These are phyloP conservation scores for Diaporthe sp. DNA, from an alignment of 2,329 filamentous ascomycete species.

Conservation along the genomic window DNA sequence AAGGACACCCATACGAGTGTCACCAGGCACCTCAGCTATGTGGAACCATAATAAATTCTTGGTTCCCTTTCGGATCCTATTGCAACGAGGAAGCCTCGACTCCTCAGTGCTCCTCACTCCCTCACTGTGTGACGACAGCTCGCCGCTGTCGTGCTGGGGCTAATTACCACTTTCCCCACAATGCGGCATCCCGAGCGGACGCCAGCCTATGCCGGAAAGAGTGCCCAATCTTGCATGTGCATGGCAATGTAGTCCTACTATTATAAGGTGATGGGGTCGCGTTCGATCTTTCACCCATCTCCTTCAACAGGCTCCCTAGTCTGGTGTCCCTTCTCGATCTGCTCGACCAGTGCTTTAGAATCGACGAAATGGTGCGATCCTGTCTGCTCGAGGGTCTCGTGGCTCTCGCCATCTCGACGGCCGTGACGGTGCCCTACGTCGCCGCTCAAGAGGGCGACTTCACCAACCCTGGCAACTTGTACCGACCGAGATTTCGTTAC, in stretches of 20 bases:
- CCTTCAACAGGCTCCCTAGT: not conserved
- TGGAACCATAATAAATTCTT: not conserved
- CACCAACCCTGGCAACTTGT: conserved; percentile 16
- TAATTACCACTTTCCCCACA: conserved; percentile 27
- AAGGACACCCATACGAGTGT: conserved; percentile 10
- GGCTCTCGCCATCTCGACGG: not conserved
- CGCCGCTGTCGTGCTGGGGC: not conserved
- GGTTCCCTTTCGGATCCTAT: conserved; percentile 9
- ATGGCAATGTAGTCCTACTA: not conserved
- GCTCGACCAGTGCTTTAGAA: not conserved
- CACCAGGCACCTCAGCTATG: conserved; percentile 6
- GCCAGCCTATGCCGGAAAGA: not conserved
- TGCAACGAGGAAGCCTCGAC: conserved; percentile 24
- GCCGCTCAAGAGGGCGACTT: conserved; percentile 18
- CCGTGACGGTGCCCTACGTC: not conserved
- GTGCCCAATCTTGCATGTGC: not conserved
- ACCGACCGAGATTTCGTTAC: conserved; percentile 28
- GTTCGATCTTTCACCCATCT: not conserved
- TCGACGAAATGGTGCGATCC: conserved; percentile 15
- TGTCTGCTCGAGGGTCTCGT: not conserved
- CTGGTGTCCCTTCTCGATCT: not conserved
- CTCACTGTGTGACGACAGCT: conserved; percentile 3
- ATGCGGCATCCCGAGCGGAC: not conserved
- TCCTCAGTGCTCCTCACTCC: not conserved
- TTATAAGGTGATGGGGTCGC: conserved; percentile 3